Evolutionary conservation across 768 basidiomycete species (phyloP), one percentile per base, ranked within the genome.

Genomic region (Fomitopsis serialis): DNA sequence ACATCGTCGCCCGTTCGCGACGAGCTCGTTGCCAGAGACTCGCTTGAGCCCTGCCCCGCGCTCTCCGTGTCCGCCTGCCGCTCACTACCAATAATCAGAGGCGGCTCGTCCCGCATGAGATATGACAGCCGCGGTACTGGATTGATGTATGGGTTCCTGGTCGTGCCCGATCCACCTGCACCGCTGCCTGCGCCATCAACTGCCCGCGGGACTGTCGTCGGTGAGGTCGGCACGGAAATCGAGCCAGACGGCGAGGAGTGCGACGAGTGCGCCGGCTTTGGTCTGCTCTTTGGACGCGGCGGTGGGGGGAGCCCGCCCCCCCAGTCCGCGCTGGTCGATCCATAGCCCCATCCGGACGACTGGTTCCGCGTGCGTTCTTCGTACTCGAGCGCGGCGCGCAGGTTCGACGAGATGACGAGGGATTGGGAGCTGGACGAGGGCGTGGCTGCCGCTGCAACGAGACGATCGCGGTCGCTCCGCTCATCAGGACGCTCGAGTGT

Each of bases 91-190:
- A 37, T 42, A 36, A 59, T 44, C 35, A 47, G 19, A 13, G 53
- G 37, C 44, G 53, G 34, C 19, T 57, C 55, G n/a, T 36, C 53
- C 19, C 53, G 50, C 45, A 56, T 27, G 9, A 66, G 54, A 42
- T 61, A 58, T 34, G 63, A 54, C 42, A 63, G 56, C 2, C 55
- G 58, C 17, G 74, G 74, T 5, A 71, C 55, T 1, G 72, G 71
- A 54, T 73, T 73, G 56, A 73, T 63, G 52, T 65, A 71, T 12
- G 71, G 70, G 53, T 72, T 73, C 9, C 25, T 62, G 56, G 54
- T 22, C 17, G 51, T 54, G 22, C 44, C 49, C 9, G 52, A 47
- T 13, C 48, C 51, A 9, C 55, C 55, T 2, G 55, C 50, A 44
- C 49, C 40, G 49, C 52, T 50, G 22, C 46, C 48, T 24, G 44